Conservation (phyloP, 306 rosid genomes). For the Mimosa pudica region DNA sequence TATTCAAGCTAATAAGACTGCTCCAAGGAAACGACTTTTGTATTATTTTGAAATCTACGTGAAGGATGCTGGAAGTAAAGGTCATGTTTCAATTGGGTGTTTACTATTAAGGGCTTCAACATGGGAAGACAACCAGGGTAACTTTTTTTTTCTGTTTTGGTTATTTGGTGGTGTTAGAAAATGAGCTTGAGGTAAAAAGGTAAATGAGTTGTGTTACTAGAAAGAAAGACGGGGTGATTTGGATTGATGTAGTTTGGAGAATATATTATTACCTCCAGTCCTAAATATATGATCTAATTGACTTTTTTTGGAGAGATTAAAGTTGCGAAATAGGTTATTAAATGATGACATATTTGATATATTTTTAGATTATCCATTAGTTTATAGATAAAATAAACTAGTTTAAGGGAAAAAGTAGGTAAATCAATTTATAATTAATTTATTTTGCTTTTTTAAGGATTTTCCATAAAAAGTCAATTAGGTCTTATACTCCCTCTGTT, state of each 20-base stretch:
- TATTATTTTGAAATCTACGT: conserved; percentile 91
- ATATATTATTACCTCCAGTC: no score
- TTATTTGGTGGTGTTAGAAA: conserved; percentile 17
- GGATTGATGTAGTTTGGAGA: background rate
- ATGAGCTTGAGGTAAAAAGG: background rate
- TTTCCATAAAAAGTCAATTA: no score
- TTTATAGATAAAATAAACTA: no score
- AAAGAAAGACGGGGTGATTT: background rate
- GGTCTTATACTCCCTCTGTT: no score
- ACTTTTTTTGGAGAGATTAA: no score
- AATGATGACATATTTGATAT: no score
- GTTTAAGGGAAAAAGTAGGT: no score
- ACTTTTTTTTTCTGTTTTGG: conserved; percentile 18
- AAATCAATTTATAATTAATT: no score
- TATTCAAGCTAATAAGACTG: conserved; percentile 78
- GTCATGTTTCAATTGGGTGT: conserved; percentile 91
- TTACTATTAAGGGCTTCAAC: conserved; percentile 80
- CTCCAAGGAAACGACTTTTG: conserved; percentile 75
- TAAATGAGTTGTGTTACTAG: background rate
- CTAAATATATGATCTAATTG: no score
- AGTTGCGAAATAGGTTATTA: no score
- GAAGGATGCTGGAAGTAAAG: conserved; percentile 87
- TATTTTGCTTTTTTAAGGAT: no score
- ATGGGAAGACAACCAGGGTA: conserved; percentile 98
- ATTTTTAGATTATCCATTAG: no score